phyloP scores from a whole-genome alignment of 2,329 filamentous ascomycete genomes.

The Sordariomycetes sp. region DNA sequence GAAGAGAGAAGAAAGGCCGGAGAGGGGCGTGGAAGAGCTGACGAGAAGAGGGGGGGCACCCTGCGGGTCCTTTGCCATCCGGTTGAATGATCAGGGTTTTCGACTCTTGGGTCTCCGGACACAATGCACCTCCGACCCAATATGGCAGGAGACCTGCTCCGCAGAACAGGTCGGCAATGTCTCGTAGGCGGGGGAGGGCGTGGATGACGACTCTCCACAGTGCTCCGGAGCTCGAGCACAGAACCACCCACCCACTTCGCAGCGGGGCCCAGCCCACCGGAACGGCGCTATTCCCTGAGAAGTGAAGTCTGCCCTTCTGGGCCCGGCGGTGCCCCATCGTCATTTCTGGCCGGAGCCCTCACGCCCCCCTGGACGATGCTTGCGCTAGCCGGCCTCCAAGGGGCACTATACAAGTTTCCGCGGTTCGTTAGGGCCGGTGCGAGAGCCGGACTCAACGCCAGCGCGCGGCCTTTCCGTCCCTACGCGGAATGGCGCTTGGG shows the following conservation, averaged over 20 bases:
- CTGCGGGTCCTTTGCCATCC: too few relatives aligned
- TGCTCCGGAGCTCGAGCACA: too few relatives aligned
- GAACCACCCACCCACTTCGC: too few relatives aligned
- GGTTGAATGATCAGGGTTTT: too few relatives aligned
- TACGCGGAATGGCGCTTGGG: not conserved
- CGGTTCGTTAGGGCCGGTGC: not conserved
- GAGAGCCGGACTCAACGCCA: not conserved
- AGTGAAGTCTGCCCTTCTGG: not conserved
- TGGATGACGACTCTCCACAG: too few relatives aligned
- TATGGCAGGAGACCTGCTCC: not conserved
- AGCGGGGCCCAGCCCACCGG: not conserved
- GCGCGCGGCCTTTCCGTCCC: not conserved
- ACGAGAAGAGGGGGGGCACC: too few relatives aligned
- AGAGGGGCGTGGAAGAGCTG: too few relatives aligned
- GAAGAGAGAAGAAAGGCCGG: too few relatives aligned
- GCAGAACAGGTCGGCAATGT: not conserved
- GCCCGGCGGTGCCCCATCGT: not conserved
- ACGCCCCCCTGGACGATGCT: not conserved
- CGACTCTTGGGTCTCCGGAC: too few relatives aligned
- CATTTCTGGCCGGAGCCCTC: not conserved
- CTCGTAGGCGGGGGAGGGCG: not conserved
- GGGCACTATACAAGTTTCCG: not conserved
- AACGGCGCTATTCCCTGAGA: not conserved
- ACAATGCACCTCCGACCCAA: not conserved
- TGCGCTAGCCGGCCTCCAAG: not conserved